phyloP scores from a whole-genome alignment of 805 yeast species.

The Candida manassasensis region DNA sequence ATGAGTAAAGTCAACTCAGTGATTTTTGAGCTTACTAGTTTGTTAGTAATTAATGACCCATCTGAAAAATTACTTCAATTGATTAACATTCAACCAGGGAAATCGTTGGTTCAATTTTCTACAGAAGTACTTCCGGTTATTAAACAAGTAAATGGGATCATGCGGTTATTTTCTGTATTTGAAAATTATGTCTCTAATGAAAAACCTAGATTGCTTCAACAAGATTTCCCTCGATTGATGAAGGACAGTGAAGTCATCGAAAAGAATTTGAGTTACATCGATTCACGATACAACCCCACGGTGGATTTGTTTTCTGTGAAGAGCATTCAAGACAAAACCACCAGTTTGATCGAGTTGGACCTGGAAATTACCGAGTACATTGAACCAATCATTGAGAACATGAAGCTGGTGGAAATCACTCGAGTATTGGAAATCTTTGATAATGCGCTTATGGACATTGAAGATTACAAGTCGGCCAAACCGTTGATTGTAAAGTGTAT shows the following conservation, averaged over 20 bases:
- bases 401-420: constrained; percentile 6
- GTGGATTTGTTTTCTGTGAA: constrained; percentile 11
- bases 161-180: constrained; percentile 5
- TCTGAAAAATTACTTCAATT: neutral
- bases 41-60: constrained; percentile 2
- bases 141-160: constrained; percentile 7
- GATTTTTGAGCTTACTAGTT: constrained; percentile 6
- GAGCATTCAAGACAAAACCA: constrained; percentile 8
- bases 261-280: constrained; percentile 13
- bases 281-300: constrained; percentile 10
- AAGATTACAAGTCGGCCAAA: constrained; percentile 3
- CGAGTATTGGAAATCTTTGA: constrained; percentile 5
- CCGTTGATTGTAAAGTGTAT: constrained; percentile 5
- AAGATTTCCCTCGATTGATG: constrained; percentile 13
- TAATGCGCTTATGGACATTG: neutral
- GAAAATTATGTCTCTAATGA: constrained; percentile 6
- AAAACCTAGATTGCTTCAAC: constrained; percentile 11
- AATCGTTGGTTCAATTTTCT: constrained; percentile 1
- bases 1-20: constrained; percentile 19
- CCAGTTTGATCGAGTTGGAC: constrained; percentile 11
- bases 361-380: constrained; percentile 2
- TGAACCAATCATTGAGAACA: constrained; percentile 1
- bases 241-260: constrained; percentile 9
- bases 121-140: neutral
- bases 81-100: neutral